Base-by-base conservation (phyloP, 2,329 filamentous ascomycete genomes). In the Rachicladosporium sp. region DNA sequence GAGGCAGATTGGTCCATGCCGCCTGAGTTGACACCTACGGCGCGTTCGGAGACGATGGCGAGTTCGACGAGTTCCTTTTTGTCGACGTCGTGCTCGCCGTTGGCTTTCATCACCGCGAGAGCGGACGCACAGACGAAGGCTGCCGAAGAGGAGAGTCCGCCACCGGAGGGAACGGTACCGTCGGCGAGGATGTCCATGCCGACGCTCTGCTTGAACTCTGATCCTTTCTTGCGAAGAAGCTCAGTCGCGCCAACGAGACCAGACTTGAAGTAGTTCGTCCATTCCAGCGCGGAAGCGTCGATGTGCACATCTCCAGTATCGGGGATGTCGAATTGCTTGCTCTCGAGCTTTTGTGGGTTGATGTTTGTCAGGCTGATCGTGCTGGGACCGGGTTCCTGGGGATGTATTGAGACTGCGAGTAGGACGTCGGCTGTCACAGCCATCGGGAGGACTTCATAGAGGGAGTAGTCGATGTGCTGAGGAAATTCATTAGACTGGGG, bases 1-100 rank as follows among this genome's bases (percentile, higher is more conserved):
- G 89, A 96, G 29, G 91, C 91, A 9, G 87, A 80, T 66, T 98
- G 91, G 57, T 98, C 91, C 91, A 98, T 96, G 41, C 88, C 91
- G 61, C 91, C 91, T 4, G 87, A 93, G 65, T 96, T 96, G 51
- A 98, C 91, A 37, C 91, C 91, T 3, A 96, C 91, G 10, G 83
- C 80, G 41, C 91, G 78, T 66, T 98, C 91, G 34, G 87, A 93
- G 30, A 95, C 85, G 50, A 98, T 89, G 12, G 91, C 88, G 37
- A 96, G 71, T 64, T 96, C 88, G 1, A 89, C 84, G 33, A 98
- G 67, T 59, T 91, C 82, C 49, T 82, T 91, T 73, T 96, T 96
- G 61, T 93, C 81, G 19, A 98, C 78, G 11, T 74, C 63, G 15
- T 71, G 65, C 57, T 85, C 77, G 29, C 84, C 82, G 60, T 95